Conservation (phyloP, 1,284 basidiomycete species). For the Tilletia setariae region DNA sequence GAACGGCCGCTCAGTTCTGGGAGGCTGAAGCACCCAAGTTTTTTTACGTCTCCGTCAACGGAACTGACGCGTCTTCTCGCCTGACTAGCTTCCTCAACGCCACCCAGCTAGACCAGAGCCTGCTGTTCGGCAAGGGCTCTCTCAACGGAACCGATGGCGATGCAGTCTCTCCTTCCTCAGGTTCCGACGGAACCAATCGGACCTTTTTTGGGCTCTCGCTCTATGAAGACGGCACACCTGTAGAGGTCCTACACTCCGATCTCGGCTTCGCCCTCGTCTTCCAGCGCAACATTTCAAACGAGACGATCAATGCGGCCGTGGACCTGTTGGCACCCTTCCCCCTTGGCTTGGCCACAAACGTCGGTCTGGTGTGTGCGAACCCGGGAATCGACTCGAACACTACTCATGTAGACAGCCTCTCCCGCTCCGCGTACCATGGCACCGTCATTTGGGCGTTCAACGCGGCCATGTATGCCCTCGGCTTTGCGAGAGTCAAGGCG, state of each 20-base stretch:
- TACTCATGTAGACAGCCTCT: constrained; percentile 55
- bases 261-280: constrained; percentile 57
- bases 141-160: constrained; percentile 24
- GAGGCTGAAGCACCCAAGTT: constrained; percentile 56
- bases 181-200: constrained; percentile 9
- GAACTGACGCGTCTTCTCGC: constrained; percentile 50
- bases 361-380: constrained; percentile 59
- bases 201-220: constrained; percentile 28
- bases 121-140: constrained; percentile 46
- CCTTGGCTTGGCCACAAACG: constrained; percentile 56
- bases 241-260: constrained; percentile 56
- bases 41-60: constrained; percentile 58
- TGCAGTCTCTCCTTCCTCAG: background rate
- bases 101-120: constrained; percentile 54
- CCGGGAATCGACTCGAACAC: constrained; percentile 57
- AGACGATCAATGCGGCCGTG: constrained; percentile 54
- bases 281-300: constrained; percentile 52
- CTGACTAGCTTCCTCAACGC: constrained; percentile 57
- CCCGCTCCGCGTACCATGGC: constrained; percentile 58
- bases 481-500: constrained; percentile 56
- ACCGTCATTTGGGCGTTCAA: constrained; percentile 59
- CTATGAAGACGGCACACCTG: constrained; percentile 26
- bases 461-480: constrained; percentile 58
- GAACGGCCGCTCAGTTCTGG: constrained; percentile 55
- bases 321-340: constrained; percentile 58